Conservation (phyloP, 2,329 filamentous ascomycete species). For the Talaromyces sp. region DNA sequence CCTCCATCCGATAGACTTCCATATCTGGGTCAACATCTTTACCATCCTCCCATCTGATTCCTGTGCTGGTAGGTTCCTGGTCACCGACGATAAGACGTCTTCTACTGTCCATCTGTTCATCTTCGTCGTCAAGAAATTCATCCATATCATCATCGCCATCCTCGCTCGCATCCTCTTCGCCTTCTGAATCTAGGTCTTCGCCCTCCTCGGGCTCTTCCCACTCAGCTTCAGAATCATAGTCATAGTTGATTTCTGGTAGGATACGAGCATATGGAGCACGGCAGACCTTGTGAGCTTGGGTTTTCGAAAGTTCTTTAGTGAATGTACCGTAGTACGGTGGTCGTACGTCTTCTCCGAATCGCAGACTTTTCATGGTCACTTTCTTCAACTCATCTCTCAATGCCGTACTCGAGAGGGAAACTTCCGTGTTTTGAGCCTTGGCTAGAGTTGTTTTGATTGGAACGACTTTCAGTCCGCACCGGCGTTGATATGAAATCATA, state of each 20-base stretch:
- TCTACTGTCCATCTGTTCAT: conserved; percentile 55
- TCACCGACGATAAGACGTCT: conserved; percentile 60
- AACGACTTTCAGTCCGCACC: conserved; percentile 29
- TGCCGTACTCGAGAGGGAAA: conserved; percentile 28
- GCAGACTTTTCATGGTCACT: conserved; percentile 57
- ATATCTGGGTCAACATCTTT: conserved; percentile 48
- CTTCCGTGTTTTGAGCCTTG: conserved; percentile 48
- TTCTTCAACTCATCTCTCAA: conserved; percentile 41
- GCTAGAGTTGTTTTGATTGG: conserved; percentile 62
- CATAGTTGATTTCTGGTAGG: conserved; percentile 58
- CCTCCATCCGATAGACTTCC: conserved; percentile 67
- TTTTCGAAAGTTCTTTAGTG: conserved; percentile 46
- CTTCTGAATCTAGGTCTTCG: conserved; percentile 63
- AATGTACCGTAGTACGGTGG: conserved; percentile 63
- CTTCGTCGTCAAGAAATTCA: conserved; percentile 84
- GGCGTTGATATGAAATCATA: conserved; percentile 38
- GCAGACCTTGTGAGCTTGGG: conserved; percentile 45
- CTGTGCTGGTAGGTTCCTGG: conserved; percentile 72
- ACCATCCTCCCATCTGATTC: conserved; percentile 74
- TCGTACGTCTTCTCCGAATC: conserved; percentile 61
- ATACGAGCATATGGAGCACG: conserved; percentile 53
- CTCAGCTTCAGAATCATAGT: conserved; percentile 64
- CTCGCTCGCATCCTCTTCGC: conserved; percentile 59
- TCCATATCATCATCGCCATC: conserved; percentile 82
- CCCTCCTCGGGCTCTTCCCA: conserved; percentile 71